phyloP scores from a whole-genome alignment of 106 monocot genomes.

The Iris macrosiphon region DNA sequence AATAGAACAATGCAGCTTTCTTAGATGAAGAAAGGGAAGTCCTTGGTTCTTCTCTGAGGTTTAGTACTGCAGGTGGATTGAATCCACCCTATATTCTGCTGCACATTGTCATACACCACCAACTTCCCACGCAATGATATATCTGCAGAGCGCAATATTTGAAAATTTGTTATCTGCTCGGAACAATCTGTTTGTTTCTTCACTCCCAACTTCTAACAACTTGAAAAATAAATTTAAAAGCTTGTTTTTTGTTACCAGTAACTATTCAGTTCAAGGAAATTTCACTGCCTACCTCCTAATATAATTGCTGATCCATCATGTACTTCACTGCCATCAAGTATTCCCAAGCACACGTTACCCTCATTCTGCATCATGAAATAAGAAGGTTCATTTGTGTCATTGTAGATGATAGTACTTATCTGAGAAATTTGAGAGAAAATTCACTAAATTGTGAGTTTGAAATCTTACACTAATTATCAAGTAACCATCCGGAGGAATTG shows the following conservation, averaged over 20 bases:
- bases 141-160: conserved; percentile 29
- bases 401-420: background rate
- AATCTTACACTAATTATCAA: conserved; percentile 63
- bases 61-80: conserved; percentile 46
- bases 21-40: conserved; percentile 53
- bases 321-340: conserved; percentile 69
- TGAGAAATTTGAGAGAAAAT: background rate
- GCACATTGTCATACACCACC: conserved; percentile 67
- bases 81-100: conserved; percentile 54
- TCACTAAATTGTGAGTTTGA: background rate
- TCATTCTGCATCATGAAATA: conserved; percentile 40
- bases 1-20: background rate
- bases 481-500: conserved; percentile 76
- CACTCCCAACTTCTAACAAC: too few species aligned
- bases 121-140: conserved; percentile 64
- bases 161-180: too few species aligned
- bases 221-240: background rate
- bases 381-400: background rate
- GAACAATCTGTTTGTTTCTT: too few species aligned
- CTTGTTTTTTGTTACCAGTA: too few species aligned
- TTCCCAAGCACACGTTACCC: conserved; percentile 75
- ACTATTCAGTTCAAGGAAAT: too few species aligned
- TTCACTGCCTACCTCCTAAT: conserved; percentile 54
- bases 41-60: conserved; percentile 40
- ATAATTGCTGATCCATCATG: conserved; percentile 65